A percentile compares a stretch with the other conserved stretches of the same genome.
phyloP scores from a whole-genome alignment of 352 stramenopile genomes.

The Phytopythium delawarense region DNA sequence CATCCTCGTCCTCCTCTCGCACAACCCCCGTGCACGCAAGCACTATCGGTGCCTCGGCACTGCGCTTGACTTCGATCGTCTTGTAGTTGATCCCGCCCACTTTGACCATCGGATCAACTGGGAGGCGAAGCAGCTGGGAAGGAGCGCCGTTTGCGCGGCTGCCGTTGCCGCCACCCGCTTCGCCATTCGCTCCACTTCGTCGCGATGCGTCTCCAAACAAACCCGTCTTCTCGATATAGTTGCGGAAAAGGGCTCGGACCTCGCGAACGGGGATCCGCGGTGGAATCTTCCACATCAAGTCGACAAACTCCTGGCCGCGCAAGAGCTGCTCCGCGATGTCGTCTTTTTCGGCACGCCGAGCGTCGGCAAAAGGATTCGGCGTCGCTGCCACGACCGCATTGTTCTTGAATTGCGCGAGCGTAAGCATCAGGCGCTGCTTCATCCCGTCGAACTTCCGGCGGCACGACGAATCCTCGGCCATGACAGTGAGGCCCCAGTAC shows the following conservation, averaged over 20 bases:
- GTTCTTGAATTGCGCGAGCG: conserved; percentile 60
- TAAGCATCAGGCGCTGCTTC: conserved; percentile 74
- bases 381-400: conserved; percentile 21
- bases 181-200: conserved; percentile 8
- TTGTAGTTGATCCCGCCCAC: conserved; percentile 66
- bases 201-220: conserved; percentile 23
- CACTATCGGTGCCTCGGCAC: conserved; percentile 77
- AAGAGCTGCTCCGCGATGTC: conserved; percentile 78
- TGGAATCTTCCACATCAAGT: conserved; percentile 81
- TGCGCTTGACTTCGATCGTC: conserved; percentile 78
- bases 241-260: conserved; percentile 43
- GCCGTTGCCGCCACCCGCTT: not conserved
- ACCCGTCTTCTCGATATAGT: conserved; percentile 42
- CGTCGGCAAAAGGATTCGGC: not conserved
- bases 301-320: conserved; percentile 78
- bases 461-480: conserved; percentile 69
- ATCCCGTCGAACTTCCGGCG: conserved; percentile 80
- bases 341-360: conserved; percentile 28
- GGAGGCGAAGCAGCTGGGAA: conserved; percentile 46
- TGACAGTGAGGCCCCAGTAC: conserved; percentile 83
- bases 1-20: conserved; percentile 64
- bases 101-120: conserved; percentile 71
- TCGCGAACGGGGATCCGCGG: conserved; percentile 60
- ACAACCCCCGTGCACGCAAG: conserved; percentile 75
- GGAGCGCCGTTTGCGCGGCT: not conserved